Evolutionary conservation across 83 land plant species (phyloP).

Genomic region (Picea abies): DNA sequence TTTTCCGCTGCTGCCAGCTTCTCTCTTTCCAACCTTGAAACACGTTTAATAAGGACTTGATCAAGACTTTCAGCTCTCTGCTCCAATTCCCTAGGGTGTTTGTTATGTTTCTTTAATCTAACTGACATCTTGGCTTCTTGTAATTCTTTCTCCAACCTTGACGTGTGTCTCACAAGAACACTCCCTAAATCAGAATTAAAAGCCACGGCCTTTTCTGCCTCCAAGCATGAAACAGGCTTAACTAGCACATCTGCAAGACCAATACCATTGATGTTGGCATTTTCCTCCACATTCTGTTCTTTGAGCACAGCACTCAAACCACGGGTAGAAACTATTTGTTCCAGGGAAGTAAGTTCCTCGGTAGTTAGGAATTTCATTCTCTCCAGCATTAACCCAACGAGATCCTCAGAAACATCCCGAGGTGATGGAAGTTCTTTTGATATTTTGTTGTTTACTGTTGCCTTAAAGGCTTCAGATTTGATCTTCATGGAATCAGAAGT

Average conservation of each 20-base stretch:
- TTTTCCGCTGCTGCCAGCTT: conserved; percentile 33
- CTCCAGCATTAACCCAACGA: conserved; percentile 63
- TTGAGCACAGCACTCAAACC: conserved; percentile 79
- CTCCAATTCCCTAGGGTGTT: background rate
- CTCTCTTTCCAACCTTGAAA: conserved; percentile 29
- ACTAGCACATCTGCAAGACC: conserved; percentile 33
- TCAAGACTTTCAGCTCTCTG: conserved; percentile 16
- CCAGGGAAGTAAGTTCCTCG: conserved; percentile 71
- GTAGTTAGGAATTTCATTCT: conserved; percentile 64
- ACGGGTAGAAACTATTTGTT: conserved; percentile 83
- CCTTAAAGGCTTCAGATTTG: background rate
- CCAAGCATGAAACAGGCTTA: conserved; percentile 33
- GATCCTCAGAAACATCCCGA: conserved; percentile 16
- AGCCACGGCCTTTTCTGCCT: conserved; percentile 38
- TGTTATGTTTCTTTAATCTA: background rate
- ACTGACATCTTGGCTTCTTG: conserved; percentile 15
- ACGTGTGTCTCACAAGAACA: conserved; percentile 32
- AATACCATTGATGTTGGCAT: background rate
- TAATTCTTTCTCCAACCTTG: conserved; percentile 33
- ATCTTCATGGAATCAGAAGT: background rate
- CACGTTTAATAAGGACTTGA: conserved; percentile 27
- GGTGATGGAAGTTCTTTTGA: background rate
- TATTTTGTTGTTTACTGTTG: background rate
- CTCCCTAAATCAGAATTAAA: conserved; percentile 35
- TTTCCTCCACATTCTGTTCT: conserved; percentile 19